phyloP scores from a whole-genome alignment of 2,329 filamentous ascomycete species.

The Colletotrichum liriopes region DNA sequence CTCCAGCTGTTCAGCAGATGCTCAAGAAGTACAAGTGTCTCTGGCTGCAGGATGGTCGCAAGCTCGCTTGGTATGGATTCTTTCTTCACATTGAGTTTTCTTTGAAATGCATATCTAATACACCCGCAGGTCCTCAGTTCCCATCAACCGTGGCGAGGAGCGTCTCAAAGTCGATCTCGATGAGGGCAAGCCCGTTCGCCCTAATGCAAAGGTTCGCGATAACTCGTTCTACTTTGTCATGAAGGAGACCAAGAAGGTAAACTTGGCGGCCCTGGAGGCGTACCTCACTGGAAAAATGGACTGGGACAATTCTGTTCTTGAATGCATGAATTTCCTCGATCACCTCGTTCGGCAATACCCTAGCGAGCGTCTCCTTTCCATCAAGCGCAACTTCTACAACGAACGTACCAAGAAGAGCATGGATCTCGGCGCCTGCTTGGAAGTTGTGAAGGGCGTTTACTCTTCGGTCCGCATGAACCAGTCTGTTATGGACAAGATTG shows the following conservation, averaged over 20 bases:
- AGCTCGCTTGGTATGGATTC: slow-evolving; percentile 82
- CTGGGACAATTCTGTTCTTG: slow-evolving; percentile 79
- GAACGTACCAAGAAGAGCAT: slow-evolving; percentile 65
- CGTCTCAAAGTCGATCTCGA: slow-evolving; percentile 81
- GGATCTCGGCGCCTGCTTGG: slow-evolving; percentile 72
- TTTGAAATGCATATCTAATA: slow-evolving; percentile 35
- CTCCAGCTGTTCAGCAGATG: slow-evolving; percentile 69
- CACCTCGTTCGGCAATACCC: slow-evolving; percentile 89
- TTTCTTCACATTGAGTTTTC: neutral
- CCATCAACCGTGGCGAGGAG: slow-evolving; percentile 63
- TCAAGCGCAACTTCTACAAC: slow-evolving; percentile 88
- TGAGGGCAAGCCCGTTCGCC: slow-evolving; percentile 66
- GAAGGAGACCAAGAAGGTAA: slow-evolving; percentile 76
- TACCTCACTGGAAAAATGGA: slow-evolving; percentile 75
- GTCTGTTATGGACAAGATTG: slow-evolving; percentile 55
- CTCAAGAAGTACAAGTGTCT: slow-evolving; percentile 63
- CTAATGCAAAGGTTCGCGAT: slow-evolving; percentile 50
- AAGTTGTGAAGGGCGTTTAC: slow-evolving; percentile 92
- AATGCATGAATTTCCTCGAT: slow-evolving; percentile 91
- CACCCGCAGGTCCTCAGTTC: slow-evolving; percentile 54
- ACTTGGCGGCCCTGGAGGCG: slow-evolving; percentile 74
- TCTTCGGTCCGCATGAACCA: slow-evolving; percentile 85
- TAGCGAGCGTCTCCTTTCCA: slow-evolving; percentile 74
- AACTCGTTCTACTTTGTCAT: slow-evolving; percentile 75
- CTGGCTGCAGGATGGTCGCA: slow-evolving; percentile 87